Evolutionary conservation across 2,329 filamentous ascomycete genomes (phyloP), one percentile per base, ranked within the genome.

Genomic region (Metarhizium anisopliae): DNA sequence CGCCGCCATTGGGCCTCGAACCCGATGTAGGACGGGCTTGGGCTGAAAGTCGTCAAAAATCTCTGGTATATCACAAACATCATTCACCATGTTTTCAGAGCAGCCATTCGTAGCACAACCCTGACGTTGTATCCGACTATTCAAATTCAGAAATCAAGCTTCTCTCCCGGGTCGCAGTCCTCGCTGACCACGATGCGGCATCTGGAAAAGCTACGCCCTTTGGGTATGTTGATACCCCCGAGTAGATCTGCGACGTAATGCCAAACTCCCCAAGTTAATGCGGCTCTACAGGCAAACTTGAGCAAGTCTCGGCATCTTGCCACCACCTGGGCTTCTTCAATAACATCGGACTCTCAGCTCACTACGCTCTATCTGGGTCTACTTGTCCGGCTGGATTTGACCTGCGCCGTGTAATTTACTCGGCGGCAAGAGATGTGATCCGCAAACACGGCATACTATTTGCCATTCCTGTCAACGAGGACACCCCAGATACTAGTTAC

Each of bases 291-390:
- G 74, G 74, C 47, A 67, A 66, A 35, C 61, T 76, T 45, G 75
- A 79, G 62, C 70, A 72, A 50, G 73, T 70, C 60, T 76, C 73
- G 6, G 74, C 73, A 2, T 60, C 69, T 8, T 69, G 72, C 40
- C 73, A 78, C 53, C 63, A 74, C 51, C 59, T 74, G 3, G 66
- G 66, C 0, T 72, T 74, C 52, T 78, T 76, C 62, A 67, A 68
- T 52, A 78, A 75, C 59, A 71, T 74, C 30, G 71, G 67, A 7
- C 62, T 76, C 29, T 66, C 70, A 25, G 73, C 70, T 51, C 67
- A 64, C 14, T 74, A 74, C 60, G 62, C 56, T 7, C 59, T 70
- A 0, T 68, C 69, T 6, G 51, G 54, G 2, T 53, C 59, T 2
- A 67, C 59, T 43, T 53, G 54, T 7, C 56, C 64, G 6, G 57